Base-by-base conservation (phyloP, 2,329 filamentous ascomycete genomes). In the Trichophyton equinum region DNA sequence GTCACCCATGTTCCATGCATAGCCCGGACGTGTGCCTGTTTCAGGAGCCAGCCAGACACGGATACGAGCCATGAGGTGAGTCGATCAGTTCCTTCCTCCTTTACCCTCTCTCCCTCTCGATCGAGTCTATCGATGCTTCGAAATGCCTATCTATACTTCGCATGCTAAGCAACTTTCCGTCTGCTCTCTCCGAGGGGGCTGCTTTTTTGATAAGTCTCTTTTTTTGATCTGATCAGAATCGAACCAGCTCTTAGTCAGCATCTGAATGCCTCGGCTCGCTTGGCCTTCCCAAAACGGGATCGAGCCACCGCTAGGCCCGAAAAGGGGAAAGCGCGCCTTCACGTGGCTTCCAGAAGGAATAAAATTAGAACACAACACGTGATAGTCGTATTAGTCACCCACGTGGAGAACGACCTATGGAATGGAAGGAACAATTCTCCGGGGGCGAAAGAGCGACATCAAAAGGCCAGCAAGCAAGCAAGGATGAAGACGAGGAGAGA, bases 301-400 rank as follows among this genome's bases (percentile, higher is more conserved):
- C 7, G 49, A 18, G 11, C 40, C 40, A 44, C 4, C 11, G 15
- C 49, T 53, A 53, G 25, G 2, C 49, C 25, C 4, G 22, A 53
- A 30, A n/a, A 2, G 9, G 25, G 49, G 7, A 30, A 30, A 30
- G 49, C 15, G 22, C 25, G 11, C 13, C 47, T 33, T 53, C 49
- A 53, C 49, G 25, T 53, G 49, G 49, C 49, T 53, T 53, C 49
- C 49, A 53, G 49, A 53, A 53, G 47, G 49, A 53, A 25, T 53
- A 53, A 33, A 25, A 25, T 30, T 53, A 53, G 49, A 53, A 53
- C 49, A 20, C 0, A 53, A 53, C 49, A 53, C 49, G 49, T 53
- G 49, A 53, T 18, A n/a, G 8, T 53, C 49, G 25, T 53, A 53
- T 53, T 53, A 53, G 49, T 53, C 49, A 53, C 40, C 40, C 49